Evolutionary conservation across 371 early-diverging fungal genomes (phyloP), one percentile per base, ranked within the genome.

Genomic region (Umbelopsis sp.): DNA sequence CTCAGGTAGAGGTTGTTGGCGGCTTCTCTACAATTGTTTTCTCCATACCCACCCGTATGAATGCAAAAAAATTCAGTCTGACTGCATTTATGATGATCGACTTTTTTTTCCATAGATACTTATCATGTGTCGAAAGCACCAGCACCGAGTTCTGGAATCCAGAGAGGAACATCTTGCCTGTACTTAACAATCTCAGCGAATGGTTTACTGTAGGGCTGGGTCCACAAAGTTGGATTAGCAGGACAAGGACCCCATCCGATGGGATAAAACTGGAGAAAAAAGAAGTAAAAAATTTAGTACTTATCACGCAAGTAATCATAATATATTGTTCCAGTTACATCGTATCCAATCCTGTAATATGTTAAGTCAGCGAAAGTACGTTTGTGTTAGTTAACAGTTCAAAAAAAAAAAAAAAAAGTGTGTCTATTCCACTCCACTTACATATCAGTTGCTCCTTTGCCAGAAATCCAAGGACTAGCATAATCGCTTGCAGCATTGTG

Each of bases 41-140:
- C 64, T 20, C 64, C 64, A 24, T 24, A 20, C 12, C 64, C 64
- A 64, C 20, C 64, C 64, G 64, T 64, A 29, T 3, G 44, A n/a
- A 29, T 2, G 25, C 8, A 64, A 12, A 44, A 5, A 38, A 63
- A 20, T n/a, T 64, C 12, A 45, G 45, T 44, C 22, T 7, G 22
- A 44, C 29, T n/a, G 8, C 45, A 16, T 11, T 8, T 1, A 16
- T 11, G 16, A 18, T 44, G 3, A 45, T 44, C 11, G 16, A 57
- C 10, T 14, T 12, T 6, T 29, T 20, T 14, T 51, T 20, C 24
- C 1, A 44, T 41, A 20, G 6, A 64, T 64, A 64, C 64, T 45
- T 64, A 64, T 64, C 64, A 64, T 64, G 64, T 24, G 46, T 64
- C 64, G 18, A 45, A 64, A 16, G 64, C 64, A 12, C 64, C 64